Conservation (phyloP, 73 alveolate species). For the Paramecium biaurelia region DNA sequence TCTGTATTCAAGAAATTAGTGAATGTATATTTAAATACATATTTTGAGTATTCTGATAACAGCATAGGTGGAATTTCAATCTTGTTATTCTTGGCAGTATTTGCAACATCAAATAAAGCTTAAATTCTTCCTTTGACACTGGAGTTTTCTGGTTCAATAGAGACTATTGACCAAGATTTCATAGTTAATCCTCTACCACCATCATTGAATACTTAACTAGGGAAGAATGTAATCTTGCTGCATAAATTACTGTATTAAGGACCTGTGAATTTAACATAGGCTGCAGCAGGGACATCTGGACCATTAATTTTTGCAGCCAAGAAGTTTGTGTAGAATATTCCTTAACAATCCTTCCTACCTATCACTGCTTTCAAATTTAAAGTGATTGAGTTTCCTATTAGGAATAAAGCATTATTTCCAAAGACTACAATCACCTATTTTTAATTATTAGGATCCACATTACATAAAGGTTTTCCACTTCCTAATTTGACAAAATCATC, state of each 20-base stretch:
- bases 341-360: neutral
- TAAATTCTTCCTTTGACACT: neutral
- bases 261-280: neutral
- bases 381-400: neutral
- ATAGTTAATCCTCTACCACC: neutral
- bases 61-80: neutral
- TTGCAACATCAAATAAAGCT: neutral
- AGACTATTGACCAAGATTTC: neutral
- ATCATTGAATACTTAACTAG: neutral
- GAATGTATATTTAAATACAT: neutral
- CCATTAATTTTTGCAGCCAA: neutral
- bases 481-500: neutral
- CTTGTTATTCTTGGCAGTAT: neutral
- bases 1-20: neutral
- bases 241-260: neutral
- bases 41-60: neutral
- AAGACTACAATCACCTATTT: neutral
- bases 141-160: neutral
- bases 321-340: neutral
- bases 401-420: neutral
- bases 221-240: neutral
- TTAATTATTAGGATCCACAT: slow-evolving; percentile 13
- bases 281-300: neutral
- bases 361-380: neutral
- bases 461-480: neutral